Base-by-base conservation (phyloP, 2,329 filamentous ascomycete species). In the Hansfordia pulvinata region DNA sequence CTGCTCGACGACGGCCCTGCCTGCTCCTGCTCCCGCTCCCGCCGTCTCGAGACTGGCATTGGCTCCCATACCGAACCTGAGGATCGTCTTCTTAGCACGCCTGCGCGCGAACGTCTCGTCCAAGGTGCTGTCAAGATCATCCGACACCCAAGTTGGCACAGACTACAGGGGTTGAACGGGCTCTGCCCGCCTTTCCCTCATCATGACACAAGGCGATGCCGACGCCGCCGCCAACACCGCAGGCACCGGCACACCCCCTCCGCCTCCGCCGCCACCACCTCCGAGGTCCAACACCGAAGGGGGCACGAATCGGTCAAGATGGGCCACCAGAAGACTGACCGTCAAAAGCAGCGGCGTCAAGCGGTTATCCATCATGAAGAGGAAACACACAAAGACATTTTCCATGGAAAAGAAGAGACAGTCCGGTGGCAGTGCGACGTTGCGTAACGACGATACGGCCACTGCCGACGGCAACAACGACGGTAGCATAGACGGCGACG, bases 241-340 rank as follows among this genome's bases (percentile, higher is more conserved):
- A 5, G 31, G 30, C 18, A 27, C 23, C 13, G 35, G 27, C 12
- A 28, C 17, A 5, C 14, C n/a, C n/a, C n/a, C n/a, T n/a, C n/a
- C n/a, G n/a, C n/a, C n/a, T n/a, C n/a, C n/a, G n/a, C n/a, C n/a
- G n/a, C n/a, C n/a, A n/a, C n/a, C n/a, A n/a, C n/a, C n/a, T n/a
- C n/a, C n/a, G 27, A 37, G 30, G 19, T 27, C 39, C n/a, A 53
- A 56, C 31, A 49, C n/a, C 54, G 38, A 64, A 54, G 39, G 61
- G 32, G 67, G 68, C 22, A 78, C 76, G 13, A 84, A 88, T 49
- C 69, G 86, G 47, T 76, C 90, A 52, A 69, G 90, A 73, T 96
- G 90, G 90, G 88, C 90, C 11, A 96, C 90, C n/a, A 82, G 86
- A 45, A 82, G 84, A 50, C 71, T 81, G 52, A 75, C 76, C 10